These are phyloP conservation scores for Melastoma malabathricum DNA, from an alignment of 345 rosid genomes.

Conservation along the genomic window DNA sequence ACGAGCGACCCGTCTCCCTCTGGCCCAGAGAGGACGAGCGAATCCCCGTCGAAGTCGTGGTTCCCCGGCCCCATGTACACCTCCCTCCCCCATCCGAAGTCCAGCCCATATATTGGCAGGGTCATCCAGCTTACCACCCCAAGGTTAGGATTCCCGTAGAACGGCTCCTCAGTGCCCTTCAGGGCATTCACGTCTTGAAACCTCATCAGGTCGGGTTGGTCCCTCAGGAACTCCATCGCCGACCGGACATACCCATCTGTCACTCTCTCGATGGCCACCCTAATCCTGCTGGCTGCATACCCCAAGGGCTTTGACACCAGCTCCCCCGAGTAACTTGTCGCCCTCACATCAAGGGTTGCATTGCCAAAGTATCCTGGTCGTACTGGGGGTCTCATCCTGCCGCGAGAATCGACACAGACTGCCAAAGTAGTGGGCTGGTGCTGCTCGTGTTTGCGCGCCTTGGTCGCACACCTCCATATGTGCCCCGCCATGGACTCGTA, in stretches of 20 bases:
- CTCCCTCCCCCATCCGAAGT: slow-evolving; percentile 58
- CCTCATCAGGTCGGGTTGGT: slow-evolving; percentile 22
- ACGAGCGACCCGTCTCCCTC: too few relatives aligned
- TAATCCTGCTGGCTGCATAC: slow-evolving; percentile 23
- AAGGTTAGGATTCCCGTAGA: slow-evolving; percentile 52
- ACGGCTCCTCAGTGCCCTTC: slow-evolving; percentile 33
- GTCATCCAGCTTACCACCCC: slow-evolving; percentile 51
- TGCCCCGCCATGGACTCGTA: too few relatives aligned
- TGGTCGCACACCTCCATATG: too few relatives aligned
- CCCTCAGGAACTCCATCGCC: slow-evolving; percentile 28
- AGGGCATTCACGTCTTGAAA: slow-evolving; percentile 42
- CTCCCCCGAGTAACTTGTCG: slow-evolving; percentile 23
- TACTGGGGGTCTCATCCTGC: slow-evolving; percentile 25
- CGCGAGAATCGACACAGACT: slow-evolving; percentile 33
- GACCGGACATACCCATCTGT: slow-evolving; percentile 22
- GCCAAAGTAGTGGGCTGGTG: slow-evolving; percentile 37
- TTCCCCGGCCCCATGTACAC: slow-evolving; percentile 38
- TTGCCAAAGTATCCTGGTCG: slow-evolving; percentile 27
- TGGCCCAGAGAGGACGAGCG: slow-evolving; percentile 11
- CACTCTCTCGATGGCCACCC: slow-evolving; percentile 29
- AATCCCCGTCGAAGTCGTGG: slow-evolving; percentile 40
- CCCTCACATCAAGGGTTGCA: slow-evolving; percentile 30
- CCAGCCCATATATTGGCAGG: slow-evolving; percentile 37
- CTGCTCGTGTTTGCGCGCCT: slow-evolving; percentile 11
- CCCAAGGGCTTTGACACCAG: slow-evolving; percentile 27